Evolutionary conservation across 2,329 filamentous ascomycete genomes (phyloP).

Genomic region (Trichophyton simii): DNA sequence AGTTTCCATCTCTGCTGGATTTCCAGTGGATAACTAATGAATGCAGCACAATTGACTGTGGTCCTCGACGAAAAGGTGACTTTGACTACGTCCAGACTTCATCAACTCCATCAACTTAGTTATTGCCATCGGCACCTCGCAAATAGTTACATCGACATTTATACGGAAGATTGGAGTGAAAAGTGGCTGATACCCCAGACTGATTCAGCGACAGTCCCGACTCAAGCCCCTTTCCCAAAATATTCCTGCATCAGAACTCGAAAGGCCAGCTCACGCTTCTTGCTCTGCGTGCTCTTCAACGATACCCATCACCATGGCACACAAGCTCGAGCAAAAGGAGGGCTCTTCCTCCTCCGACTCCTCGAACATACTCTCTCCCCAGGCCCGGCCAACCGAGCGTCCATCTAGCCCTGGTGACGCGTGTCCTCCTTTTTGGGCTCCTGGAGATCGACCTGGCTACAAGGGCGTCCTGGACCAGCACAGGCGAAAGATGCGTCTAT

Average conservation of each 20-base stretch:
- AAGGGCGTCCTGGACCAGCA: background rate
- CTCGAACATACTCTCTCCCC: background rate
- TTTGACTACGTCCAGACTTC: too few relatives aligned
- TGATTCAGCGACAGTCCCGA: too few relatives aligned
- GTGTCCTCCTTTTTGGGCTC: slow-evolving; percentile 7
- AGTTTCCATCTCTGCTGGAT: too few relatives aligned
- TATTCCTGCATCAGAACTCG: background rate
- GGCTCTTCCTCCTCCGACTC: background rate
- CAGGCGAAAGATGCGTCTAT: background rate
- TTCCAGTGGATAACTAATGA: too few relatives aligned
- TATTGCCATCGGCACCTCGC: too few relatives aligned
- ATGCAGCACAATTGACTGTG: too few relatives aligned
- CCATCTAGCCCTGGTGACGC: background rate
- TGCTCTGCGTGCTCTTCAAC: background rate
- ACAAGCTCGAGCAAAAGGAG: background rate
- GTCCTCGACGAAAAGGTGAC: too few relatives aligned
- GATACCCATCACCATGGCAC: background rate
- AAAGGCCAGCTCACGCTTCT: background rate
- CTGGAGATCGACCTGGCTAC: background rate
- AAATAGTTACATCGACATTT: too few relatives aligned
- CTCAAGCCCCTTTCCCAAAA: too few relatives aligned
- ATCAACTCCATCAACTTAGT: too few relatives aligned
- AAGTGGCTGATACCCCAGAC: too few relatives aligned
- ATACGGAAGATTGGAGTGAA: too few relatives aligned
- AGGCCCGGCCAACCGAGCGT: background rate